Percentiles rank a stretch among this genome's conserved stretches.
These are phyloP conservation scores for Diaporthe sp. DNA, from an alignment of 2,329 filamentous ascomycete genomes.

Conservation along the genomic window DNA sequence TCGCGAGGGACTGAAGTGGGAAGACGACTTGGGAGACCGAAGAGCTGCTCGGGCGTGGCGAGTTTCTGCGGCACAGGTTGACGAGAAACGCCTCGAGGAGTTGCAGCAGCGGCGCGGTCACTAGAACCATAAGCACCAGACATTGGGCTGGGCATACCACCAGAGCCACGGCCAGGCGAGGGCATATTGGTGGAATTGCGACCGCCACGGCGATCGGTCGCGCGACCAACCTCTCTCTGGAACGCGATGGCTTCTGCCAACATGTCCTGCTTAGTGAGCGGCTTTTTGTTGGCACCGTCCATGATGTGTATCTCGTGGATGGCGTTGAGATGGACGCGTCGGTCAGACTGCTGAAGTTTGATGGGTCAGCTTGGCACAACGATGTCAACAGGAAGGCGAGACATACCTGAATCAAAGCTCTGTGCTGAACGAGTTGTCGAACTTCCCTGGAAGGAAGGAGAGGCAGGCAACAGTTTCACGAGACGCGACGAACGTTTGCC, in stretches of 20 bases:
- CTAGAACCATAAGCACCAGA: not conserved
- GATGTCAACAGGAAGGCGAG: not conserved
- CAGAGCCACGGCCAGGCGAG: not conserved
- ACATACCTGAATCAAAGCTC: not conserved
- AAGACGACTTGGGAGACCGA: not conserved
- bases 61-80: not conserved
- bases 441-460: not conserved
- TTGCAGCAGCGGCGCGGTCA: not conserved
- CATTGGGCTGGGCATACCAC: not conserved
- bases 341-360: not conserved
- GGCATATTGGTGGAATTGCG: not conserved
- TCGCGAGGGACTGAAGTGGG: not conserved
- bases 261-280: not conserved
- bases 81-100: not conserved
- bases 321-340: not conserved
- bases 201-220: not conserved
- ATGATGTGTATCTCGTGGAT: not conserved
- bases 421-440: not conserved
- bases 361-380: not conserved
- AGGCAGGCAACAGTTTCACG: not conserved
- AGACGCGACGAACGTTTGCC: not conserved
- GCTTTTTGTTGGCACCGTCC: not conserved
- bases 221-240: not conserved
- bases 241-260: not conserved
- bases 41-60: conserved; percentile 23